These are phyloP conservation scores for Vitis vinifera DNA, from an alignment of 164 flowering plant genomes.

Conservation along the genomic window ASM3070453v1 NC_081815.1:18411501-18412000, in stretches of 20 bases:
- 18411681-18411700: neutral
- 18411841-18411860: too few species aligned
- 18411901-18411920: too few species aligned
- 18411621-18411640: neutral
- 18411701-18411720: slow-evolving; percentile 37
- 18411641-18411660: neutral
- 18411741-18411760: slow-evolving; percentile 88
- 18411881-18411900: too few species aligned
- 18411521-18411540: slow-evolving; percentile 63
- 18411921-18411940: too few species aligned
- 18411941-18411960: too few species aligned
- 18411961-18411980: too few species aligned
- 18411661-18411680: slow-evolving; percentile 4
- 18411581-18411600: slow-evolving; percentile 87
- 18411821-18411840: neutral
- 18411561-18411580: slow-evolving; percentile 85
- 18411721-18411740: slow-evolving; percentile 72
- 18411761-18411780: slow-evolving; percentile 65
- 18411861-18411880: too few species aligned
- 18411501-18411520: neutral
- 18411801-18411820: slow-evolving; percentile 3
- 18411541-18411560: slow-evolving; percentile 90
- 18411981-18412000: too few species aligned
- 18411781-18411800: slow-evolving; percentile 69
- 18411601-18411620: slow-evolving; percentile 33